Evolutionary conservation across 192 early-diverging fungal species (phyloP).

Genomic region (Umbelopsis sp.): DNA sequence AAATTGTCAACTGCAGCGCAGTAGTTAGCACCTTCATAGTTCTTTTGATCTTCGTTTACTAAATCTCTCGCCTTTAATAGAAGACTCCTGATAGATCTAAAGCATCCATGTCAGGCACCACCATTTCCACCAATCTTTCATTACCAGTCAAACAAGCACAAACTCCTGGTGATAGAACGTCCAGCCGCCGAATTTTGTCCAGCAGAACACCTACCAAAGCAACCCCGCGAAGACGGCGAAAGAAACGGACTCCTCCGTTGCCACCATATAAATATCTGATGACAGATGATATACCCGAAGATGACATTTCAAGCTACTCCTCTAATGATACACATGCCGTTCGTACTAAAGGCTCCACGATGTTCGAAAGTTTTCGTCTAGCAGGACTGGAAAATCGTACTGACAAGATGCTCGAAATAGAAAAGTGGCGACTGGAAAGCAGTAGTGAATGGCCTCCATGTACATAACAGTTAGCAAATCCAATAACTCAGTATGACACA

Average conservation of each 20-base stretch:
- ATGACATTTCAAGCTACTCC: constrained; percentile 8
- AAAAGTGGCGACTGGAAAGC: constrained; percentile 1
- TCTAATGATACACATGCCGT: constrained; percentile 4
- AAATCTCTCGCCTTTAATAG: no score
- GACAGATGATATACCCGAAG: not conserved
- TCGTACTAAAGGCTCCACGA: not conserved
- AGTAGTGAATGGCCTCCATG: not conserved
- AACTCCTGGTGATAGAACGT: not conserved
- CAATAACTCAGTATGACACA: no score
- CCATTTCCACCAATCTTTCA: no score
- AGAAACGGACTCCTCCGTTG: not conserved
- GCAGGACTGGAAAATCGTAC: not conserved
- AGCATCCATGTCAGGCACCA: no score
- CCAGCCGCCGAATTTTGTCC: not conserved
- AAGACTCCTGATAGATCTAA: no score
- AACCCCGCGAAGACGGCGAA: not conserved
- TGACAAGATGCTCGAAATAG: not conserved
- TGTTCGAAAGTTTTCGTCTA: not conserved
- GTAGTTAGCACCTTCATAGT: no score
- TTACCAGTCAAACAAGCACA: not conserved
- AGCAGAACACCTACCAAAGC: not conserved
- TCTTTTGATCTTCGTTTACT: no score
- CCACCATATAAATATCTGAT: constrained; percentile 4
- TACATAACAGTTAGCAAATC: no score
- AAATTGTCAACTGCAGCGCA: no score